These are phyloP conservation scores for Nidularia sp. DNA, from an alignment of 768 basidiomycete genomes.

Conservation along the genomic window DNA sequence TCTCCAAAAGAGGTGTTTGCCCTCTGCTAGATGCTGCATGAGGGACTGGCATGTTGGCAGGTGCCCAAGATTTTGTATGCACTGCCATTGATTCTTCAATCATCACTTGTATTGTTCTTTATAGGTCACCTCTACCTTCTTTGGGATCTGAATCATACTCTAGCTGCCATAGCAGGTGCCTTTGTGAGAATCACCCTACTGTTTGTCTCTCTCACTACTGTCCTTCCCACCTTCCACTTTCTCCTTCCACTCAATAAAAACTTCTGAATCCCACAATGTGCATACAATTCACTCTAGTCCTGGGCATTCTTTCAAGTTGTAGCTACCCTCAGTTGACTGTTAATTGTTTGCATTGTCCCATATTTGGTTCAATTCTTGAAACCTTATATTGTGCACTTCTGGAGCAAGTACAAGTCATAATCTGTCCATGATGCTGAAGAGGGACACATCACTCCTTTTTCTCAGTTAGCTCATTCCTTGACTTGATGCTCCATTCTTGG, in stretches of 20 bases:
- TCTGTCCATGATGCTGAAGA: background rate
- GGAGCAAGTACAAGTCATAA: background rate
- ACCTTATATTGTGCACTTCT: background rate
- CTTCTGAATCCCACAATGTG: conserved; percentile 2
- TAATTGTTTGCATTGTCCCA: background rate
- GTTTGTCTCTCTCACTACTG: background rate
- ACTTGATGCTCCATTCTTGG: background rate
- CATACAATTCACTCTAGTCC: conserved; percentile 12
- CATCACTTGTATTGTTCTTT: conserved; percentile 18
- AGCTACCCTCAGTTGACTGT: background rate
- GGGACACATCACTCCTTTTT: background rate
- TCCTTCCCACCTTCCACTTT: conserved; percentile 5
- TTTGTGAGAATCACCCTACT: background rate
- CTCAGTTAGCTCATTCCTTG: background rate
- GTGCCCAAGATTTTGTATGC: conserved; percentile 13
- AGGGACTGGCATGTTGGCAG: conserved; percentile 15
- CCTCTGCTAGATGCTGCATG: conserved; percentile 14
- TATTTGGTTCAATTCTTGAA: no score
- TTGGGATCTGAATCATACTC: conserved; percentile 9
- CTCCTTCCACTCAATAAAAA: background rate
- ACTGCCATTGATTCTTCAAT: conserved; percentile 18
- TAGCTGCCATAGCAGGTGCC: conserved; percentile 11
- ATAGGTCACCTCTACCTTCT: conserved; percentile 16
- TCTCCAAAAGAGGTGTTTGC: conserved; percentile 9
- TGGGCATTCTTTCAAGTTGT: conserved; percentile 1